A percentile compares a stretch with the other conserved stretches of the same genome.
Conservation (phyloP, 805 yeast species). For the Metschnikowia amazonensis region DNA sequence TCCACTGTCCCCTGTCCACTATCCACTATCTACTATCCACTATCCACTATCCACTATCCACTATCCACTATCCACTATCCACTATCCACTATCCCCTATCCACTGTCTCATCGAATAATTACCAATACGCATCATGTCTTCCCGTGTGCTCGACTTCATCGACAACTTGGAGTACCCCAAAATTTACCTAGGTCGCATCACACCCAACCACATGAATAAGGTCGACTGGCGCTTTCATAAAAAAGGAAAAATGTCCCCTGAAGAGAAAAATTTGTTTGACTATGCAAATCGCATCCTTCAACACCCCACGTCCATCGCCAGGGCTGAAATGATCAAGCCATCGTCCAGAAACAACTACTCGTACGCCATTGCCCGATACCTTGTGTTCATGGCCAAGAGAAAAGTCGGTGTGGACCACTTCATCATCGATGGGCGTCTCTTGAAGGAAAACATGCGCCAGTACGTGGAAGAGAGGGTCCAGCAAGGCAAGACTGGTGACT, state of each 20-base stretch:
- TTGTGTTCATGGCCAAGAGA: not conserved
- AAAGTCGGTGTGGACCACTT: not conserved
- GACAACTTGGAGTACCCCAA: not conserved
- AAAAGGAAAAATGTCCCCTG: not conserved
- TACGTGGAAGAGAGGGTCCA: not conserved
- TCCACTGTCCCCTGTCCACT: too few relatives aligned
- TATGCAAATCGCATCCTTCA: not conserved
- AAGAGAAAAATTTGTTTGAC: not conserved
- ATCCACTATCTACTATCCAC: too few relatives aligned
- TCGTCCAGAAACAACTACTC: conserved; percentile 1
- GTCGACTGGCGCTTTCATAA: not conserved
- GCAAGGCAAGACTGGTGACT: not conserved
- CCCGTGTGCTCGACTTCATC: not conserved
- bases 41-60: too few relatives aligned
- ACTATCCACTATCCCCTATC: too few relatives aligned
- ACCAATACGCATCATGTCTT: too few relatives aligned
- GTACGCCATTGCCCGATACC: conserved; percentile 3
- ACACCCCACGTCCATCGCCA: not conserved
- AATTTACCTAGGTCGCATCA: not conserved
- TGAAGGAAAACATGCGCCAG: conserved; percentile 1
- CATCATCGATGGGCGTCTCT: not conserved
- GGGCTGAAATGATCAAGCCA: not conserved
- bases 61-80: too few relatives aligned
- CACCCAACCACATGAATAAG: not conserved
- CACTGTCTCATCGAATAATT: too few relatives aligned